Evolutionary conservation across 805 yeast species (phyloP), one percentile per base, ranked within the genome.

Genomic region (Barnettozyma californica): DNA sequence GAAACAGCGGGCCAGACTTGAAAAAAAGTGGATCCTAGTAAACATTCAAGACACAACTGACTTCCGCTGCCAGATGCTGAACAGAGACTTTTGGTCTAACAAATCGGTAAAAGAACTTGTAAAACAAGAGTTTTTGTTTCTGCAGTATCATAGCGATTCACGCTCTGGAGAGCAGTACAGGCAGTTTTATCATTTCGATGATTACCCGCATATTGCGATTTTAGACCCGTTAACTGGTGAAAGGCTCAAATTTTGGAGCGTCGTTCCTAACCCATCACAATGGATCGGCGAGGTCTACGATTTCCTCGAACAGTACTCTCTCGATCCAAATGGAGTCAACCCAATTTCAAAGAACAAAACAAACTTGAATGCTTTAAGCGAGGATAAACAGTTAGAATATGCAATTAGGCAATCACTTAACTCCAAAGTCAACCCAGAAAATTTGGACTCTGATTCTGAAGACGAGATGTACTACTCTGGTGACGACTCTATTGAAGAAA

Each of bases 191-290:
- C 83, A 84, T 3, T 75, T 87, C 41, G 67, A 72, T 2, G 77
- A 75, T 21, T 84, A 70, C 62, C 99, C 99, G 1, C 97, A 94
- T 63, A 82, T 94, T 38, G 87, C 97, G 1, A 87, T 94, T 36
- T 64, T 94, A 44, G 99, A 94, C 61, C 97, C 99, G 2, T 80
- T 91, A 63, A 94, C 99, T 0, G 98, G 98, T 20, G 99, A 94
- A 66, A 75, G 95, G 51, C 77, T 89, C 48, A 76, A 77, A 55
- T 74, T 73, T 46, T 94, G 97, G 96, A 69, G 73, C n/a, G 78
- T 77, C 1, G 83, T 80, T 1, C 95, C 95, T 0, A 68, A 69
- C 18, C 71, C 76, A 0, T 73, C 75, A 4, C 71, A 67, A 18
- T 91, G 91, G 80, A 64, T 83, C 9, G 74, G 76, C 36, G 88